Evolutionary conservation across 2,329 filamentous ascomycete species (phyloP), one percentile per base, ranked within the genome.

Genomic region (Tothia fuscella): DNA sequence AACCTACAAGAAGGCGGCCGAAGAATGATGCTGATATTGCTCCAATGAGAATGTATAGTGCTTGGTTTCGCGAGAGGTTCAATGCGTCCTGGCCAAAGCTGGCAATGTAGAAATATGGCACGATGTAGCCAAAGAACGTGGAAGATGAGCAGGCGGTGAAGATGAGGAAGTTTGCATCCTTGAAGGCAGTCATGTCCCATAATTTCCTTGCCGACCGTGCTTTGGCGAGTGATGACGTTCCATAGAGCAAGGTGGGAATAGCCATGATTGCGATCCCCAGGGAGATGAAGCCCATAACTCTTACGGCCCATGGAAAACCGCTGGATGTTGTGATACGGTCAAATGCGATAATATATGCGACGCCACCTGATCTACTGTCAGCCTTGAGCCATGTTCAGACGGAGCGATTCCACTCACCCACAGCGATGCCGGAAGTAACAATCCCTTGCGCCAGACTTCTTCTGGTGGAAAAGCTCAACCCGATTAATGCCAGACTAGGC

Each of bases 61-160:
- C 54, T 9, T 51, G 45, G 20, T 52, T 56, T 36, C 58, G 51
- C 3, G 46, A 51, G n/a, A 50, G 50, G 0, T 53, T 56, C 6
- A 61, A 48, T 3, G 37, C 41, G 29, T 60, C 54, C 14, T 49
- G 47, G 2, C 56, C 56, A 43, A 54, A 61, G 3, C 55, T 56
- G 2, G 58, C 53, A 12, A 61, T 58, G 41, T 59, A 61, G 36
- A 60, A 60, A 38, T 59, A 61, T 1, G 57, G 57, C 1, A 59
- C 50, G 5, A 58, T 61, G 35, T 61, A 61, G 1, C 58, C 58
- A 1, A 61, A 46, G 30, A 59, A 61, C 3, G 51, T 57, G 22
- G 51, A 50, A 38, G 59, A 61, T 1, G 54, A 56, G 20, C 49
- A 57, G 4, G 47, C 48, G 0, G 57, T 60, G 38, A 60, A 61